These are phyloP conservation scores for Priceomyces medius DNA, from an alignment of 805 yeast species.

Conservation along the genomic window DNA sequence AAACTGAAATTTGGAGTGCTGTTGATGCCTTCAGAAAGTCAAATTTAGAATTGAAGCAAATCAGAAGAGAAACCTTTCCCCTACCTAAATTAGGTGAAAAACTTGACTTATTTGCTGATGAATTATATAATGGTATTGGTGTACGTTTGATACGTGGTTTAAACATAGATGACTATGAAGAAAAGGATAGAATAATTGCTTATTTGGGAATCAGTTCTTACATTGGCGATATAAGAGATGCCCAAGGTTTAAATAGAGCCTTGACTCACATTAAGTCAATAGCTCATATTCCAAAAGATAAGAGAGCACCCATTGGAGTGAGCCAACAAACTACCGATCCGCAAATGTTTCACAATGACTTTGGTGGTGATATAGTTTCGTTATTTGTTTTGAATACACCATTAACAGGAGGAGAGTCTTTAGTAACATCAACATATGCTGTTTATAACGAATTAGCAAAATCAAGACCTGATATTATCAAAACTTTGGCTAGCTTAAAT, in stretches of 20 bases:
- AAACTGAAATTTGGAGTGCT: slow-evolving; percentile 6
- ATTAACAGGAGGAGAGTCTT: slow-evolving; percentile 10
- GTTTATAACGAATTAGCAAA: slow-evolving; percentile 11
- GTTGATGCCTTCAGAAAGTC: slow-evolving; percentile 3
- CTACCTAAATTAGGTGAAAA: slow-evolving; percentile 5
- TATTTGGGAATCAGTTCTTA: slow-evolving; percentile 11
- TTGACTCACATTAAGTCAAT: slow-evolving; percentile 12
- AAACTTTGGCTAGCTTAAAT: slow-evolving; percentile 6
- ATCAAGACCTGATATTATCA: slow-evolving; percentile 10
- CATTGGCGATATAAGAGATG: slow-evolving; percentile 12
- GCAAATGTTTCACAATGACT: slow-evolving; percentile 13
- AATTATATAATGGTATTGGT: slow-evolving; percentile 11
- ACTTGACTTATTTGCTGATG: slow-evolving; percentile 9
- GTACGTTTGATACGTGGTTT: slow-evolving; percentile 10
- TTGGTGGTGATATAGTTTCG: slow-evolving; percentile 12
- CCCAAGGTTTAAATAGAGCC: slow-evolving; percentile 12
- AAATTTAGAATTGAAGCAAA: slow-evolving; percentile 2
- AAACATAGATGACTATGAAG: slow-evolving; percentile 9
- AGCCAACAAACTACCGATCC: slow-evolving; percentile 14
- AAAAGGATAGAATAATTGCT: slow-evolving; percentile 8
- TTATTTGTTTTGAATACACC: slow-evolving; percentile 10
- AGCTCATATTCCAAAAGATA: slow-evolving; percentile 10
- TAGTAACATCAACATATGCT: slow-evolving; percentile 10
- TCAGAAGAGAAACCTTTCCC: slow-evolving; percentile 7
- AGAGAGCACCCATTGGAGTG: slow-evolving; percentile 13